These are phyloP conservation scores for Gonium pectorale DNA, from an alignment of 139 green algal species.

Conservation along the genomic window DNA sequence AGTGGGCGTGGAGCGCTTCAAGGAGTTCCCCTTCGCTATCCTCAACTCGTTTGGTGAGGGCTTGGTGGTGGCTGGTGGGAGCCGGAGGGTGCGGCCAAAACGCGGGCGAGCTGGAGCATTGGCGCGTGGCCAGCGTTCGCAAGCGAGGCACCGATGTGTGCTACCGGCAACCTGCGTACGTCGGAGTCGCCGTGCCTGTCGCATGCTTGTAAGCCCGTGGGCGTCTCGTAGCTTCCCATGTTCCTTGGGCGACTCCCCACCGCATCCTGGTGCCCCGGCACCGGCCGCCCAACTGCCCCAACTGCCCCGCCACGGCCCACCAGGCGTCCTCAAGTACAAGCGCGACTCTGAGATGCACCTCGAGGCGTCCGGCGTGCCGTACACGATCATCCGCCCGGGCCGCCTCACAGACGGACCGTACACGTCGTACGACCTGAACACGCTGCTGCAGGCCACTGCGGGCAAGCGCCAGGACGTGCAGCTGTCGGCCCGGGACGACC, in stretches of 20 bases:
- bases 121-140: too few relatives aligned
- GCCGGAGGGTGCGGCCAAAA: too few relatives aligned
- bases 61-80: not conserved
- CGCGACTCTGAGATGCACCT: slow-evolving; percentile 80
- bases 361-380: slow-evolving; percentile 82
- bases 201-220: too few relatives aligned
- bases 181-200: too few relatives aligned
- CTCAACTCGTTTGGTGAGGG: slow-evolving; percentile 92
- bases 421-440: slow-evolving; percentile 98
- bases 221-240: too few relatives aligned
- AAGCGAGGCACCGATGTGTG: too few relatives aligned
- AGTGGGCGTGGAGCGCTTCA: slow-evolving; percentile 85
- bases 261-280: too few relatives aligned
- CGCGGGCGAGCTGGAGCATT: too few relatives aligned
- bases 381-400: slow-evolving; percentile 91
- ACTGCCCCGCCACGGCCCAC: not conserved
- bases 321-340: slow-evolving; percentile 96
- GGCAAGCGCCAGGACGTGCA: slow-evolving; percentile 61
- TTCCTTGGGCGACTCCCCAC: too few relatives aligned
- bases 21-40: slow-evolving; percentile 83
- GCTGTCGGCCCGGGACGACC: slow-evolving; percentile 73
- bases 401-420: slow-evolving; percentile 98
- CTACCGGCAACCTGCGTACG: too few relatives aligned
- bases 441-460: slow-evolving; percentile 75
- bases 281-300: too few relatives aligned